Base-by-base conservation (phyloP, 371 early-diverging fungal species). In the Rhizomucor miehei region DNA sequence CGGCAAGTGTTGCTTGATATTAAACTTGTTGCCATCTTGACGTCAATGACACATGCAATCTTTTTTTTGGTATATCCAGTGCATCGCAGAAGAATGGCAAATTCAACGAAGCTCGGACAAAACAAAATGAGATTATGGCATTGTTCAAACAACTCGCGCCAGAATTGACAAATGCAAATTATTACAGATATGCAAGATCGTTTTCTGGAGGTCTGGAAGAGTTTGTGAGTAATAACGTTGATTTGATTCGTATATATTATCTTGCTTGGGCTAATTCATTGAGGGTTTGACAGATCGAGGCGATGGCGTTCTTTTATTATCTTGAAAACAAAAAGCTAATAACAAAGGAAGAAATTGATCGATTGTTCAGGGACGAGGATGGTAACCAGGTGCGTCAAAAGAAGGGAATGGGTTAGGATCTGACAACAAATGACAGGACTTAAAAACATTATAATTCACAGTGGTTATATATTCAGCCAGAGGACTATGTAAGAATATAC, bases 291-390 rank as follows among this genome's bases (percentile, higher is more conserved):
- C 66, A 81, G 78, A 81, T 88, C 51, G 88, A 88, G 56, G 85
- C 83, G 8, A 65, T 75, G 12, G 79, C 85, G 17, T 78, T 88
- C 55, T 56, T 79, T 37, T 64, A 77, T 37, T 88, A 78, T 45
- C 51, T 86, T 6, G 35, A 76, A 34, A 61, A 77, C 21, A 67
- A 73, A 39, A 50, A 52, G 24, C 54, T 87, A 11, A 73, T 81
- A 38, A 67, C 71, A 1, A 76, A 77, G 37, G 50, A 62, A 1
- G 67, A 75, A 16, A 51, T 87, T 10, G 77, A 82, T 48, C 48
- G 36, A 0, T 65, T 76, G n/a, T 73, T 87, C 19, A 54, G 55
- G 44, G 61, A 69, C 40, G 73, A 66, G 20, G 59, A 63, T 14
- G 65, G 60, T 3, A 48, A 25, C 12, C 52, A 54, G 63, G 80